These are phyloP conservation scores for Tulasnella sp. DNA, from an alignment of 768 basidiomycete genomes.

Conservation along the genomic window DNA sequence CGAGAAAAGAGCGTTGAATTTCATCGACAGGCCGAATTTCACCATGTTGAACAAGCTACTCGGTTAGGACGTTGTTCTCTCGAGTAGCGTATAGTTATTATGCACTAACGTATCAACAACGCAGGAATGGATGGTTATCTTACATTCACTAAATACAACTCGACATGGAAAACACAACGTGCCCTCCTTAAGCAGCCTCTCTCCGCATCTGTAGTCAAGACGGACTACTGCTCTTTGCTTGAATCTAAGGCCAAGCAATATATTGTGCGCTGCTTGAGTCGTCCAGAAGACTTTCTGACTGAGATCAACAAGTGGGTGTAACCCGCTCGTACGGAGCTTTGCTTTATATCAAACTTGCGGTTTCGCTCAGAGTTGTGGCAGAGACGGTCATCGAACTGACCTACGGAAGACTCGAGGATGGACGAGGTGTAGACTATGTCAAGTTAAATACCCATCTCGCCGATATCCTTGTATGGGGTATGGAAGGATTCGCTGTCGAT, in stretches of 20 bases:
- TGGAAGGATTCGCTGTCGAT: not conserved
- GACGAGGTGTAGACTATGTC: not conserved
- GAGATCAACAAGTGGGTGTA: not conserved
- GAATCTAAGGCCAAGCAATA: not conserved
- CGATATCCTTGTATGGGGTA: not conserved
- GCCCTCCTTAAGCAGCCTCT: not conserved
- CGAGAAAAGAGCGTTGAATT: conserved; percentile 12
- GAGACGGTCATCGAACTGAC: not conserved
- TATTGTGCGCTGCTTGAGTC: not conserved
- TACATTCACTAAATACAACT: not conserved
- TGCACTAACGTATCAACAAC: not conserved
- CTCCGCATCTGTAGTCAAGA: not conserved
- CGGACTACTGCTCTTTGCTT: not conserved
- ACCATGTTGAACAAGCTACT: not conserved
- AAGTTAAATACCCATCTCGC: not conserved
- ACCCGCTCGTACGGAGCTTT: too few relatives aligned
- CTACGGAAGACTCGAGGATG: not conserved
- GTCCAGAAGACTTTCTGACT: not conserved
- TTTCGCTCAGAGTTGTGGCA: not conserved
- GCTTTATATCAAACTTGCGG: too few relatives aligned
- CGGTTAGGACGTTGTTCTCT: not conserved
- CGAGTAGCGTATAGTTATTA: too few relatives aligned
- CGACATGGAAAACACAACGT: not conserved
- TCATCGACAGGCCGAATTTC: conserved; percentile 13
- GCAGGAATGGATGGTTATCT: not conserved